Conservation (phyloP, 768 basidiomycete genomes). For the Infundibulicybe gibba region DNA sequence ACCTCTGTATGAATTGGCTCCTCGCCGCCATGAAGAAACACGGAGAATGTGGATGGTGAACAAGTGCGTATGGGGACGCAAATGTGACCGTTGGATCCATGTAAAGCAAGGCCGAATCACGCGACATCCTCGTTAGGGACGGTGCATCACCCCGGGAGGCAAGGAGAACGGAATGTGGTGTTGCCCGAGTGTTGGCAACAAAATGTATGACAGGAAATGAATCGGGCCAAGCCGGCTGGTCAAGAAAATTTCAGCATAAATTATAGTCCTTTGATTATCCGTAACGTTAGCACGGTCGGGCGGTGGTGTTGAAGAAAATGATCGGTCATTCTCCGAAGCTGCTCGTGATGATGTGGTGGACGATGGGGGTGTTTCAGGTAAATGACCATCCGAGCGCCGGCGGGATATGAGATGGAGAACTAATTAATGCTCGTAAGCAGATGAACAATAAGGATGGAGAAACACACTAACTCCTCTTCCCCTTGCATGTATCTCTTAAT, state of each 20-base stretch:
- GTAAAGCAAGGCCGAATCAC: slow-evolving; percentile 19
- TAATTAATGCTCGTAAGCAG: slow-evolving; percentile 4
- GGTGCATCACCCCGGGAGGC: slow-evolving; percentile 12
- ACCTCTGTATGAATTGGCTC: slow-evolving; percentile 43
- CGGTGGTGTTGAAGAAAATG: slow-evolving; percentile 16
- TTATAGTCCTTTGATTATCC: slow-evolving; percentile 6
- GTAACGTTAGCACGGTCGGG: slow-evolving; percentile 3
- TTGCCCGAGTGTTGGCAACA: slow-evolving; percentile 10
- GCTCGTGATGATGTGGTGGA: slow-evolving; percentile 13
- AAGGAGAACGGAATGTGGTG: slow-evolving; percentile 17
- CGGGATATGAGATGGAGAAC: slow-evolving; percentile 27
- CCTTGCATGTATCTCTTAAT: slow-evolving; percentile 49
- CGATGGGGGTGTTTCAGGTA: slow-evolving; percentile 6
- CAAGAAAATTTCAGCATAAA: slow-evolving; percentile 20
- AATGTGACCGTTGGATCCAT: slow-evolving; percentile 47
- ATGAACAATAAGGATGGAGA: background rate
- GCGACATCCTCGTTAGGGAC: background rate
- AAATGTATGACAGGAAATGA: slow-evolving; percentile 18
- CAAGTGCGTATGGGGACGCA: slow-evolving; percentile 39
- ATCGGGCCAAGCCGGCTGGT: slow-evolving; percentile 9
- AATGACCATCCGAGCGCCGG: slow-evolving; percentile 6
- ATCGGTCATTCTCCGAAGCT: slow-evolving; percentile 13
- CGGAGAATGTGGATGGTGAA: slow-evolving; percentile 38
- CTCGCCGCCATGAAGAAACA: slow-evolving; percentile 33
- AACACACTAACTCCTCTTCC: slow-evolving; percentile 26